Evolutionary conservation across 305 asterid species (phyloP).

Genomic region (Solanum chacoense): DNA sequence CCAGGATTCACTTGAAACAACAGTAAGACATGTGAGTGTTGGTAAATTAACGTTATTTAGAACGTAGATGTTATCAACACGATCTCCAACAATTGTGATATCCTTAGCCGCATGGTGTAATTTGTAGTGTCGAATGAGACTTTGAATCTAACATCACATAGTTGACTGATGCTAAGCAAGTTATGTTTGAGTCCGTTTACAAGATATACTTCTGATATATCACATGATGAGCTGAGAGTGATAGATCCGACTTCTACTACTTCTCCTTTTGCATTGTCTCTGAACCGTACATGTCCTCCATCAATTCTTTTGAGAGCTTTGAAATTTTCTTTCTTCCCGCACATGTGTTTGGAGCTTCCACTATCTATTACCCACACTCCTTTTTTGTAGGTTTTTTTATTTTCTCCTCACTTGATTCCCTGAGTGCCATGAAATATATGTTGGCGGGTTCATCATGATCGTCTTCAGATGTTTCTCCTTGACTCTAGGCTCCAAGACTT

Average conservation of each 20-base stretch:
- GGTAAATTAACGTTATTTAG: too few species aligned
- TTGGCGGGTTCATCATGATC: not conserved
- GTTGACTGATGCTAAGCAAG: too few species aligned
- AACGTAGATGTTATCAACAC: too few species aligned
- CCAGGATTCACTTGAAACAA: too few species aligned
- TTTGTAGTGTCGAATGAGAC: too few species aligned
- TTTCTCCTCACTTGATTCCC: not conserved
- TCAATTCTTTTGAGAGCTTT: too few species aligned
- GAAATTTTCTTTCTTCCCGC: not conserved
- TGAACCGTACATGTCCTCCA: not conserved
- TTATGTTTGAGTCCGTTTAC: too few species aligned
- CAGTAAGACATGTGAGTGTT: too few species aligned
- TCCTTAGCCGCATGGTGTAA: too few species aligned
- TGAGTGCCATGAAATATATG: not conserved
- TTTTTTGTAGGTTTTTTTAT: not conserved
- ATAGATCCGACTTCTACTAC: not conserved
- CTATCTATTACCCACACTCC: not conserved
- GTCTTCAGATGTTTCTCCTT: not conserved
- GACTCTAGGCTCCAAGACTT: not conserved
- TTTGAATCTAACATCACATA: too few species aligned
- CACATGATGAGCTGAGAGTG: not conserved
- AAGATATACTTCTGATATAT: too few species aligned
- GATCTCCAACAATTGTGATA: too few species aligned
- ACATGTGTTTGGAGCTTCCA: not conserved
- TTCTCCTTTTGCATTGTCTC: not conserved